phyloP scores from a whole-genome alignment of 2,329 filamentous ascomycete genomes.

The Apiospora pterosperma region DNA sequence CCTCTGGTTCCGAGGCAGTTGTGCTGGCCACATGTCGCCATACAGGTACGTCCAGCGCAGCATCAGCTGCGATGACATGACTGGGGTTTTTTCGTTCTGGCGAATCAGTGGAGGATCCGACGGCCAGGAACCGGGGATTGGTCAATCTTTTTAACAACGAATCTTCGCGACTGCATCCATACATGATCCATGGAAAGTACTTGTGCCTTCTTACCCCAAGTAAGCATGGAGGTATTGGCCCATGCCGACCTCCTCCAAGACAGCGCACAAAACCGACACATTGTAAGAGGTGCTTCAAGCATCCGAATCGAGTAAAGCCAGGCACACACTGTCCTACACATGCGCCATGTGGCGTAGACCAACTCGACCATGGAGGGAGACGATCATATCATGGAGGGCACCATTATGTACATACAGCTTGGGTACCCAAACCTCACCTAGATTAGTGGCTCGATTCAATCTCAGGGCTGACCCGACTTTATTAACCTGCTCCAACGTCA shows the following conservation, averaged over 20 bases:
- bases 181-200: not conserved
- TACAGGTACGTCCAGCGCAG: not conserved
- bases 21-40: not conserved
- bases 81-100: not conserved
- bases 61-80: not conserved
- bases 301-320: not conserved
- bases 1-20: not conserved
- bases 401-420: too few relatives aligned
- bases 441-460: too few relatives aligned
- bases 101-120: not conserved
- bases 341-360: not conserved
- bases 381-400: not conserved
- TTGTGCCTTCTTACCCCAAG: not conserved
- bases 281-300: not conserved
- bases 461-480: too few relatives aligned
- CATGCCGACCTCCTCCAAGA: not conserved
- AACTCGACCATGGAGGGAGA: not conserved
- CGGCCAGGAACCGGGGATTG: not conserved
- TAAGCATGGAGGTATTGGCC: not conserved
- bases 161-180: not conserved
- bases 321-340: not conserved
- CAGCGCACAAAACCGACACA: not conserved
- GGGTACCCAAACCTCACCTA: too few relatives aligned
- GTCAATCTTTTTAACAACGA: not conserved
- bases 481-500: too few relatives aligned